Evolutionary conservation across 2,329 filamentous ascomycete genomes (phyloP), one percentile per base, ranked within the genome.

Genomic region (Alternaria novae-zelandiae): DNA sequence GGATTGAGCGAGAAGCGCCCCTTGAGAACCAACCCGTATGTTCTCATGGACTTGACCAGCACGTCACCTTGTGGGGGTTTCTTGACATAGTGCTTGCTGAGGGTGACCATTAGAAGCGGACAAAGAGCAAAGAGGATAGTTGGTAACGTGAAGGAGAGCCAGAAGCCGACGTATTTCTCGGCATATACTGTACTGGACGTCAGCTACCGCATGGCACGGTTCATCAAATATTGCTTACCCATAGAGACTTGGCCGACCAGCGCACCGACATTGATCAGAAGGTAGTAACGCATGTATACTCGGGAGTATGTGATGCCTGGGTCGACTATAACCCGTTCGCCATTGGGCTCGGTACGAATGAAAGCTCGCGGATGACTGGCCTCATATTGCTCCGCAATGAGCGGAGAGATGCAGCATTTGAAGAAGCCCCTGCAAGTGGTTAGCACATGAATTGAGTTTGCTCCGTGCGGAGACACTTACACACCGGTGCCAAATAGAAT

Each of bases 111-210:
- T 47, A 84, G 77, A 50, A 92, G 81, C 2, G 90, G 90, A 47
- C 87, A 87, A 53, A 87, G 57, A 13, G 86, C 80, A 81, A 91
- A 90, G 68, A 91, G 80, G 30, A 83, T 74, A 0, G 90, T 91
- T 4, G 90, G 90, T 8, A 92, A 83, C 11, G 89, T 80, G 80
- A 85, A 93, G 0, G 90, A 85, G 15, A 91, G 83, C 88, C 89
- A 93, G 82, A 91, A 93, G 6, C 90, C 90, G 51, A 92, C 86
- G 63, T 91, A 91, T 74, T 91, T 90, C 78, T 93, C 91, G 2
- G 89, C 87, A 72, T 91, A 93, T 9, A 90, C 88, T 61, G 3
- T 15, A 6, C 20, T 15, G 5, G 1, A 46, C 15, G 26, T 61
- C 5, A 61, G 47, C 41, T 51, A 13, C 8, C 21, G 9, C 11